Percentiles rank a stretch among this genome's conserved stretches.
These are phyloP conservation scores for Pseudopediastrum boryanum DNA, from an alignment of 139 green algal species.

Conservation along the genomic window DNA sequence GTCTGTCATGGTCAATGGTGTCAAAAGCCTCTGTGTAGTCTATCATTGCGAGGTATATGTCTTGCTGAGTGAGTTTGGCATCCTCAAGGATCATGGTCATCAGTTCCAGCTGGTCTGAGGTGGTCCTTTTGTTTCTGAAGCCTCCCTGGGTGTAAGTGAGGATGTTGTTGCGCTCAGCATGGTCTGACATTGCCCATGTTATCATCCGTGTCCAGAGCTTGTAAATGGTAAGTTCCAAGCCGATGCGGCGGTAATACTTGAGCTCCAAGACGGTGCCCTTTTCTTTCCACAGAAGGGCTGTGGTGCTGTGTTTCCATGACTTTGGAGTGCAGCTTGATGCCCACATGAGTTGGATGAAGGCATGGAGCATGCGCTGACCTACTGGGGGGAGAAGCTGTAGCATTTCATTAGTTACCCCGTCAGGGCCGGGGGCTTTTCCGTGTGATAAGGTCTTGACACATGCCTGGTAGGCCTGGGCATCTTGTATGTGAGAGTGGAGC, in stretches of 20 bases:
- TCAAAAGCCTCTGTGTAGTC: slow-evolving; percentile 55
- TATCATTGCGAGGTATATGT: slow-evolving; percentile 35
- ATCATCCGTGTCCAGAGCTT: slow-evolving; percentile 54
- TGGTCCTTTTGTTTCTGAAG: slow-evolving; percentile 34
- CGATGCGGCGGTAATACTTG: slow-evolving; percentile 41
- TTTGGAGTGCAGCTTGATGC: slow-evolving; percentile 37
- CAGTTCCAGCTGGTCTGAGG: slow-evolving; percentile 16
- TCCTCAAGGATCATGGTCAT: slow-evolving; percentile 42
- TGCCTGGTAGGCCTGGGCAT: slow-evolving; percentile 6
- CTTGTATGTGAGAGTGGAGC: slow-evolving; percentile 17
- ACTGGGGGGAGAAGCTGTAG: slow-evolving; percentile 29
- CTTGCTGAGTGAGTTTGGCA: slow-evolving; percentile 4
- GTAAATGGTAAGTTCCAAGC: slow-evolving; percentile 39
- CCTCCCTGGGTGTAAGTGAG: slow-evolving; percentile 42
- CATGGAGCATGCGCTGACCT: slow-evolving; percentile 16
- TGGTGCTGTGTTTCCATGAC: slow-evolving; percentile 39
- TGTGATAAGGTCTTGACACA: slow-evolving; percentile 6
- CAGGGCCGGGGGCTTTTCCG: slow-evolving; percentile 38
- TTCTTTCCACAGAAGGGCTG: slow-evolving; percentile 45
- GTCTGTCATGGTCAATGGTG: slow-evolving; percentile 47
- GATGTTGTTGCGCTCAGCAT: slow-evolving; percentile 20
- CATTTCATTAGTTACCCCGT: slow-evolving; percentile 46
- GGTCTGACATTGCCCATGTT: slow-evolving; percentile 6
- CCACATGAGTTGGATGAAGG: slow-evolving; percentile 44
- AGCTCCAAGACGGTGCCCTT: slow-evolving; percentile 26